Conservation (phyloP, 495 filamentous ascomycete species). For the Lasiosphaeria miniovina region DNA sequence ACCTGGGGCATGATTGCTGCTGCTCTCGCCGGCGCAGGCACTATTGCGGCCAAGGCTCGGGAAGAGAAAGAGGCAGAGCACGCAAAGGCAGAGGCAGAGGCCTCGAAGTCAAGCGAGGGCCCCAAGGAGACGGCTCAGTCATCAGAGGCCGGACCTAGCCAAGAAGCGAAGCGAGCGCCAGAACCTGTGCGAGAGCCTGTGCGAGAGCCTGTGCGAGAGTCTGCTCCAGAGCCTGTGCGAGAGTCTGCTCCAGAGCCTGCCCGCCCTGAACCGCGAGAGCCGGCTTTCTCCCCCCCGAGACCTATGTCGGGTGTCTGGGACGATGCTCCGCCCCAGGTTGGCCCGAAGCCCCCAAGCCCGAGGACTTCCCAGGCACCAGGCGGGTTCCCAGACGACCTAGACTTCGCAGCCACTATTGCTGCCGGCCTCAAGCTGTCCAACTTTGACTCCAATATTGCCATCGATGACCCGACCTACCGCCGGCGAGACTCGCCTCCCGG, state of each 20-base stretch:
- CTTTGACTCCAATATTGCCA: slow-evolving; percentile 69
- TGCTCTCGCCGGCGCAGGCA: slow-evolving; percentile 34
- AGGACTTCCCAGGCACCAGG: slow-evolving; percentile 44
- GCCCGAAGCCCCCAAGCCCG: slow-evolving; percentile 37
- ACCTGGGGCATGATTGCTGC: slow-evolving; percentile 43
- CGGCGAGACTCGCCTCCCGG: slow-evolving; percentile 62
- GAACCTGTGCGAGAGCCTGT: slow-evolving; percentile 7
- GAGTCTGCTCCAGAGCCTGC: neutral
- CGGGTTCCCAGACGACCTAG: slow-evolving; percentile 56
- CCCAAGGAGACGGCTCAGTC: slow-evolving; percentile 16
- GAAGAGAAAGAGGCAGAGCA: slow-evolving; percentile 13
- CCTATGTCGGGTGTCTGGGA: slow-evolving; percentile 16
- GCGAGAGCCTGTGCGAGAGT: slow-evolving; percentile 2
- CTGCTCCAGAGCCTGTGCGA: neutral
- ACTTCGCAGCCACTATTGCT: slow-evolving; percentile 68
- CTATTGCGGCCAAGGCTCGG: slow-evolving; percentile 15
- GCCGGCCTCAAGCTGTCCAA: slow-evolving; percentile 65
- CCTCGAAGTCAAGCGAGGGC: slow-evolving; percentile 13
- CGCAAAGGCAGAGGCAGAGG: slow-evolving; percentile 12
- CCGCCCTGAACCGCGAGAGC: slow-evolving; percentile 3
- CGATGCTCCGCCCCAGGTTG: slow-evolving; percentile 23
- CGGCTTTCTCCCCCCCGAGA: slow-evolving; percentile 8
- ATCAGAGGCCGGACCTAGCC: slow-evolving; percentile 6
- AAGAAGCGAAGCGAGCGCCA: slow-evolving; percentile 1
- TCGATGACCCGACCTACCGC: slow-evolving; percentile 61